Conservation (phyloP, 192 early-diverging fungal genomes). For the Lunasporangiospora selenospora region DNA sequence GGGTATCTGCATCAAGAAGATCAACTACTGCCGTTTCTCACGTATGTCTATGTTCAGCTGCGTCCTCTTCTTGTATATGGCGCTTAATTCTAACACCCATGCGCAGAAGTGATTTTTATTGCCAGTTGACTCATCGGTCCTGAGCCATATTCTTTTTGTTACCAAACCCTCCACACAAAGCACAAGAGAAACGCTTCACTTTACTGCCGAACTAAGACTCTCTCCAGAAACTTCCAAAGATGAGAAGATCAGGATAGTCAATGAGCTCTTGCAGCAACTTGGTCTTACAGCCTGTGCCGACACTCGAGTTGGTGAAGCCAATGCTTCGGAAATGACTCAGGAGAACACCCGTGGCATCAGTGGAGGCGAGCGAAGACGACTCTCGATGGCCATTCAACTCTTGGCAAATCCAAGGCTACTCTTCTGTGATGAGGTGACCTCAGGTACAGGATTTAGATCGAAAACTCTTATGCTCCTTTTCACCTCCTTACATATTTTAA, state of each 20-base stretch:
- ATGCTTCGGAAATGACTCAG: background rate
- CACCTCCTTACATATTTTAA: too few species aligned
- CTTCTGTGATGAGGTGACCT: conserved; percentile 74
- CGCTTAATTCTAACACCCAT: too few species aligned
- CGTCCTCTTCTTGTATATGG: too few species aligned
- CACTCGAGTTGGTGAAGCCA: conserved; percentile 64
- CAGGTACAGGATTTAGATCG: too few species aligned
- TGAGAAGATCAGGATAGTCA: conserved; percentile 45
- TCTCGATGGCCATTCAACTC: conserved; percentile 72
- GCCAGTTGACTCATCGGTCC: too few species aligned
- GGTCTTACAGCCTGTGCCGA: conserved; percentile 63
- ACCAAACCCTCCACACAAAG: too few species aligned
- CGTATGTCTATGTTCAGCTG: too few species aligned
- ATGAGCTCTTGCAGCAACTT: conserved; percentile 61
- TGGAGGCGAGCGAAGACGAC: conserved; percentile 75
- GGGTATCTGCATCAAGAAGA: conserved; percentile 59
- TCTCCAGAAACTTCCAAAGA: conserved; percentile 34
- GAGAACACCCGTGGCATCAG: conserved; percentile 62
- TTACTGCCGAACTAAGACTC: conserved; percentile 56
- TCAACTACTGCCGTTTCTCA: too few species aligned
- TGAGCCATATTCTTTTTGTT: too few species aligned
- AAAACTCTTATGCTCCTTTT: too few species aligned
- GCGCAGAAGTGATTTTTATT: too few species aligned
- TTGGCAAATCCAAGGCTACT: conserved; percentile 66
- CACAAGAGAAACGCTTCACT: conserved; percentile 76